Base-by-base conservation (phyloP, 2,329 filamentous ascomycete species). In the Diplocarpon mali region DNA sequence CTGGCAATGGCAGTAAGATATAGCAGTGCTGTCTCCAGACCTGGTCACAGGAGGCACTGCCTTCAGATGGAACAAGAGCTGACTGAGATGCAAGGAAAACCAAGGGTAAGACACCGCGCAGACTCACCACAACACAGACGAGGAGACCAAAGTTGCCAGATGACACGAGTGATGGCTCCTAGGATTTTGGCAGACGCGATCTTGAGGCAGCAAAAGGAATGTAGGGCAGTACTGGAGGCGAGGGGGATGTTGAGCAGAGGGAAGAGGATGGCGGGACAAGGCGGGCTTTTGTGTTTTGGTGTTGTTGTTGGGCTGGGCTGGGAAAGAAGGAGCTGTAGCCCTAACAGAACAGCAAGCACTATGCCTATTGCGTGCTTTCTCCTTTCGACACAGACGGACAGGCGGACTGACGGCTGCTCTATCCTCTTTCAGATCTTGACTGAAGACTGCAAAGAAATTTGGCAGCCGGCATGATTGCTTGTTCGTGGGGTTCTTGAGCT, bases 141-240 rank as follows among this genome's bases (percentile, higher is more conserved):
- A 13, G 14, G 30, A 12, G 29, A 41, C 11, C 38, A 41, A 16
- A 41, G 17, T 11, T 41, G 38, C 15, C 30, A 32, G 13, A 27
- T 17, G 13, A 11, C 20, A 13, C 38, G 15, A 41, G 29, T 4
- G 15, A n/a, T 10, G n/a, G 15, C 14, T 14, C 27, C 8, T 34
- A 32, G 29, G 27, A 17, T 41, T 20, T n/a, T 16, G 38, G 30
- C 32, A 15, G 37, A 34, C 42, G 27, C 35, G 35, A 40, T 39
- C 30, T 40, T 34, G 20, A 39, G 40, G 38, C 38, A 50, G 46
- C 47, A 48, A 52, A 47, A 52, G 44, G 45, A 52, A 52, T 50
- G 47, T 48, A 48, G 37, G 42, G 24, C 37, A 37, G 42, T 37
- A 42, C 38, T 42, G 42, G 40, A 42, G 35, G 24, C 17, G 38